phyloP scores from a whole-genome alignment of 2,329 filamentous ascomycete genomes.

The Myriosclerotinia scirpicola region DNA sequence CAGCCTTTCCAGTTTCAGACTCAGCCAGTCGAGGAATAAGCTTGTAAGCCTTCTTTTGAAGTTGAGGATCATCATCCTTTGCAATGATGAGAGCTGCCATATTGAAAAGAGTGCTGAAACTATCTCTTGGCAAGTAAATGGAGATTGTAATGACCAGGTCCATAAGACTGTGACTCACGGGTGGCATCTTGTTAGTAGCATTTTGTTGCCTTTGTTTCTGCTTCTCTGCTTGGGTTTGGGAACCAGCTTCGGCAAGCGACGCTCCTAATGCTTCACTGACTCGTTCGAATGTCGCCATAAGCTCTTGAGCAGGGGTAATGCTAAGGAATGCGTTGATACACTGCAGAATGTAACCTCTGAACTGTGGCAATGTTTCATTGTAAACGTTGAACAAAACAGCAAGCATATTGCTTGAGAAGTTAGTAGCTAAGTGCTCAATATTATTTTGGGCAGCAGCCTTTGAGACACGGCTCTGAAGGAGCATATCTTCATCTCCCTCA shows the following conservation, averaged over 20 bases:
- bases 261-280: constrained; percentile 81
- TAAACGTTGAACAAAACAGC: constrained; percentile 99
- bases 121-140: constrained; percentile 83
- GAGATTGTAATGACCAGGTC: constrained; percentile 96
- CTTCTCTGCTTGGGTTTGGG: constrained; percentile 63
- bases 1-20: constrained; percentile 73
- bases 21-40: constrained; percentile 87
- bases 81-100: constrained; percentile 82
- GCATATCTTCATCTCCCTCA: constrained; percentile 64
- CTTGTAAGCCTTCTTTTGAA: constrained; percentile 99
- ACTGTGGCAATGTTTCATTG: constrained; percentile 91
- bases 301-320: constrained; percentile 74
- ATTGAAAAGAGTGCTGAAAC: constrained; percentile 80
- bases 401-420: constrained; percentile 82
- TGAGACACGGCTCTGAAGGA: constrained; percentile 76
- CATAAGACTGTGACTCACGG: constrained; percentile 92
- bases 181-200: constrained; percentile 72
- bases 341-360: constrained; percentile 83
- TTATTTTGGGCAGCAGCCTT: constrained; percentile 76
- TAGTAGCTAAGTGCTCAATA: constrained; percentile 72
- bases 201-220: constrained; percentile 60
- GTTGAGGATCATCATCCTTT: constrained; percentile 79
- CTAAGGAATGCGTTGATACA: constrained; percentile 95
- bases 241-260: constrained; percentile 59
- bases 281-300: constrained; percentile 84